phyloP scores from a whole-genome alignment of 352 stramenopile species.

The Phytopythium sindhum region DNA sequence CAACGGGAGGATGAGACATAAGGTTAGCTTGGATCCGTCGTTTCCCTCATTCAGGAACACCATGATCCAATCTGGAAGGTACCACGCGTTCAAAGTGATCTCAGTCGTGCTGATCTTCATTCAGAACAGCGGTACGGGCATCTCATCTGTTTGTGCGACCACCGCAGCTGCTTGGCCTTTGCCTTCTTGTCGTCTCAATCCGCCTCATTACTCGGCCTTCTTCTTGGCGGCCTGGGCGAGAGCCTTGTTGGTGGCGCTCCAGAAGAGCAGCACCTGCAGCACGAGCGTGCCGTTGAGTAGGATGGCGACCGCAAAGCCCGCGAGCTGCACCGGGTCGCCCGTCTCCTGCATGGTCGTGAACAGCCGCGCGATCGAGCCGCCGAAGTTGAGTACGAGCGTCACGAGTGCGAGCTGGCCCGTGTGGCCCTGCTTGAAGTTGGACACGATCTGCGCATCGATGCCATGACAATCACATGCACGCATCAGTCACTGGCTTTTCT shows the following conservation, averaged over 20 bases:
- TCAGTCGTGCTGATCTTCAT: neutral
- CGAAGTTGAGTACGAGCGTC: conserved; percentile 83
- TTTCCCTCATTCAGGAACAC: neutral
- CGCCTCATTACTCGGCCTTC: conserved; percentile 47
- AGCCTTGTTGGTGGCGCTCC: conserved; percentile 75
- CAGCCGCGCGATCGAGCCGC: conserved; percentile 70
- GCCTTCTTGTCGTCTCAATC: neutral
- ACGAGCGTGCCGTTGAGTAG: conserved; percentile 78
- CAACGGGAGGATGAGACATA: neutral
- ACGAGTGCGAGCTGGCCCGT: conserved; percentile 87
- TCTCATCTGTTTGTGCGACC: neutral
- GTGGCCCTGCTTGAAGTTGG: conserved; percentile 88
- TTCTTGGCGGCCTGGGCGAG: conserved; percentile 59
- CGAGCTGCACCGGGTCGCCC: conserved; percentile 66
- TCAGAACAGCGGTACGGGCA: neutral
- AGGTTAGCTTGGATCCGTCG: neutral
- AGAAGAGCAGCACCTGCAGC: conserved; percentile 79
- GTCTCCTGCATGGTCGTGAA: conserved; percentile 89
- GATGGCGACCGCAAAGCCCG: conserved; percentile 67
- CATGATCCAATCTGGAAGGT: neutral
- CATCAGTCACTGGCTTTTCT: neutral
- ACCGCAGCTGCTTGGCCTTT: neutral
- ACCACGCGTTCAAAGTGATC: neutral
- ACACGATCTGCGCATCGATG: conserved; percentile 47
- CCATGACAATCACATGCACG: neutral